Percentiles rank a stretch among this genome's conserved stretches.
phyloP scores from a whole-genome alignment of 345 rosid genomes.

The Linum trigynum region DNA sequence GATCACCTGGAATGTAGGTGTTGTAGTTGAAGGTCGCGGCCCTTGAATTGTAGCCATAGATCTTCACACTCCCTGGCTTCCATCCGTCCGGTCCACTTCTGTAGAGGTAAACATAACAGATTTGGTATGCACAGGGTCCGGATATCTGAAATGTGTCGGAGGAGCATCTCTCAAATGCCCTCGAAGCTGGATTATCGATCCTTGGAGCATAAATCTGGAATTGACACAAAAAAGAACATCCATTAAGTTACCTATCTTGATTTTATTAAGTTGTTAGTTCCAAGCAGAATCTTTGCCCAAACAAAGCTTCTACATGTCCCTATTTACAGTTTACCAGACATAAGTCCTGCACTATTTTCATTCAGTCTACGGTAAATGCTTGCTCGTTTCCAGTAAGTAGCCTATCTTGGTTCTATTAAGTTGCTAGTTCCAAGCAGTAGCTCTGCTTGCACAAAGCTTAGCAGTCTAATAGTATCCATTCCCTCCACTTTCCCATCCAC shows the following conservation, averaged over 20 bases:
- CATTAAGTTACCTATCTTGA: not conserved
- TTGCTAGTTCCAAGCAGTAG: too few relatives aligned
- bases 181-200: constrained; percentile 18
- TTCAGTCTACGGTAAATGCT: too few relatives aligned
- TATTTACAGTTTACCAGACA: too few relatives aligned
- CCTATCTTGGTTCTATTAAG: not conserved
- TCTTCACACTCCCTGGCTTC: constrained; percentile 18
- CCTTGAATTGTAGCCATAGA: constrained; percentile 12
- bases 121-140: constrained; percentile 25
- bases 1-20: constrained; percentile 8
- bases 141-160: constrained; percentile 20
- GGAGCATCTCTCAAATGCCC: constrained; percentile 22
- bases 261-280: too few relatives aligned
- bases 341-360: too few relatives aligned
- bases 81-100: constrained; percentile 23
- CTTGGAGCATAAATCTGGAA: constrained; percentile 23
- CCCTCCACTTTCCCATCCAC: too few relatives aligned
- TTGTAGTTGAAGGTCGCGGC: constrained; percentile 13
- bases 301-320: too few relatives aligned
- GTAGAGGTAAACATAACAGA: constrained; percentile 20
- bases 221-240: too few relatives aligned
- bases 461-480: too few relatives aligned
- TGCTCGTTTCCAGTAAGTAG: not conserved
- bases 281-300: too few relatives aligned
- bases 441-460: too few relatives aligned